phyloP scores from a whole-genome alignment of 2,329 filamentous ascomycete genomes.

The Aureobasidium sp. region DNA sequence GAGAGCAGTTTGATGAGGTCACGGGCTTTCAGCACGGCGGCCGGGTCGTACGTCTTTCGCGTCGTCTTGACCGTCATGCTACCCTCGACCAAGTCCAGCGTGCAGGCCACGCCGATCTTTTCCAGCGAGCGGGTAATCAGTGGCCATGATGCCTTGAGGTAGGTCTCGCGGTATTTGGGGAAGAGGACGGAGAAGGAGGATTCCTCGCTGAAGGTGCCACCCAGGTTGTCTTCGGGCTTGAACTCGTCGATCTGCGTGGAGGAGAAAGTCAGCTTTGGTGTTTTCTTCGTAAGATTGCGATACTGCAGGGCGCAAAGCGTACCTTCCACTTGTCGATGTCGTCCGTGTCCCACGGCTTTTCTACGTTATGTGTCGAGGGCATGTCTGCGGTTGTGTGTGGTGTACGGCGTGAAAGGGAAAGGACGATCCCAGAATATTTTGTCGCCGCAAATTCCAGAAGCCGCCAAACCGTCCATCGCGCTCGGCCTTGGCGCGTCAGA shows the following conservation, averaged over 20 bases:
- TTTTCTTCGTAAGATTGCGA: background rate
- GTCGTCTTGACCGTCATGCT: slow-evolving; percentile 97
- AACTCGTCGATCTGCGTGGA: slow-evolving; percentile 61
- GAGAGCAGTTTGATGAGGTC: slow-evolving; percentile 91
- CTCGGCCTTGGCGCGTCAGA: slow-evolving; percentile 2
- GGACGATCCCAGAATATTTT: background rate
- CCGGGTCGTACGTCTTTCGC: slow-evolving; percentile 81
- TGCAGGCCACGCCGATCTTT: slow-evolving; percentile 80
- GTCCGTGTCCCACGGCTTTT: slow-evolving; percentile 93
- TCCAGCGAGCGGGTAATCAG: slow-evolving; percentile 80
- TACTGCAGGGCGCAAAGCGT: background rate
- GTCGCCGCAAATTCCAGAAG: slow-evolving; percentile 5
- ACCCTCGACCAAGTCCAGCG: slow-evolving; percentile 87
- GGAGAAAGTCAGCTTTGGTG: slow-evolving; percentile 10
- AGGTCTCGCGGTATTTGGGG: slow-evolving; percentile 92
- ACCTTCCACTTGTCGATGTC: slow-evolving; percentile 95
- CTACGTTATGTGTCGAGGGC: slow-evolving; percentile 82
- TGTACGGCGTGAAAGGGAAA: background rate
- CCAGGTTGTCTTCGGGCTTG: slow-evolving; percentile 73
- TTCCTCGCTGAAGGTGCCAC: slow-evolving; percentile 83
- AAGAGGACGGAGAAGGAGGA: slow-evolving; percentile 79
- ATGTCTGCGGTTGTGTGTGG: slow-evolving; percentile 39
- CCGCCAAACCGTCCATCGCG: background rate
- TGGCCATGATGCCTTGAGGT: slow-evolving; percentile 88
- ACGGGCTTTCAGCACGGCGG: slow-evolving; percentile 83